Conservation (phyloP, 768 basidiomycete species). For the Mrakia hoshinonis region DNA sequence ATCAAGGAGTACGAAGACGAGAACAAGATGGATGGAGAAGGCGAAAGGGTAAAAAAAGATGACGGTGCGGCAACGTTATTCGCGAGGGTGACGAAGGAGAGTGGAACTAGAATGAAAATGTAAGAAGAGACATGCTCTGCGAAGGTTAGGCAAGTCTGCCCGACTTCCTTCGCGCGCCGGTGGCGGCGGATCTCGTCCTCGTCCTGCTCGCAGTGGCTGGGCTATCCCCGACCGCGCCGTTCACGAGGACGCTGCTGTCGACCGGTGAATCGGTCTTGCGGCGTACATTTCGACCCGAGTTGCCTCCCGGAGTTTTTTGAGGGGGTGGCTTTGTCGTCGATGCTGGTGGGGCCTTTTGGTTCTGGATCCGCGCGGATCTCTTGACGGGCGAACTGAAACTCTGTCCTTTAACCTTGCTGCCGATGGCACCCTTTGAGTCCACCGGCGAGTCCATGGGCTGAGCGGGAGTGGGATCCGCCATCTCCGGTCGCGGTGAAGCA, state of each 20-base stretch:
- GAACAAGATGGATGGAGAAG: too few species aligned
- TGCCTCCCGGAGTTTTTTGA: not conserved
- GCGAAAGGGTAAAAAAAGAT: too few species aligned
- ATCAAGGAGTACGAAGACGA: too few species aligned
- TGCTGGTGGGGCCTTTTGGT: not conserved
- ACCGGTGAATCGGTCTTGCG: not conserved
- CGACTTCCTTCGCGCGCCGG: too few species aligned
- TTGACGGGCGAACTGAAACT: not conserved
- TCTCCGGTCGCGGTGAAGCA: not conserved
- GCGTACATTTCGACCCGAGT: not conserved
- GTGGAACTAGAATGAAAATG: too few species aligned
- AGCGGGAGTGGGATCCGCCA: not conserved
- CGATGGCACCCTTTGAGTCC: not conserved
- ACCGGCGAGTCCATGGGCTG: too few species aligned
- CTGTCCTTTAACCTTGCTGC: not conserved
- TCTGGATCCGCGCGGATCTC: not conserved
- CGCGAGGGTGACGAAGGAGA: too few species aligned
- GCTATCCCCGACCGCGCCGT: not conserved
- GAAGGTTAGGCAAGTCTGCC: too few species aligned
- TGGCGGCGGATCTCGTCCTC: not conserved
- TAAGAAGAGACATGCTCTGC: too few species aligned
- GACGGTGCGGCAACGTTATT: too few species aligned
- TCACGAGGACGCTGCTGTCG: not conserved
- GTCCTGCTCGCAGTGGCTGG: not conserved
- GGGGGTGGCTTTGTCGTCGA: not conserved